Base-by-base conservation (phyloP, 495 filamentous ascomycete species). In the Endocarpon pusillum region DNA sequence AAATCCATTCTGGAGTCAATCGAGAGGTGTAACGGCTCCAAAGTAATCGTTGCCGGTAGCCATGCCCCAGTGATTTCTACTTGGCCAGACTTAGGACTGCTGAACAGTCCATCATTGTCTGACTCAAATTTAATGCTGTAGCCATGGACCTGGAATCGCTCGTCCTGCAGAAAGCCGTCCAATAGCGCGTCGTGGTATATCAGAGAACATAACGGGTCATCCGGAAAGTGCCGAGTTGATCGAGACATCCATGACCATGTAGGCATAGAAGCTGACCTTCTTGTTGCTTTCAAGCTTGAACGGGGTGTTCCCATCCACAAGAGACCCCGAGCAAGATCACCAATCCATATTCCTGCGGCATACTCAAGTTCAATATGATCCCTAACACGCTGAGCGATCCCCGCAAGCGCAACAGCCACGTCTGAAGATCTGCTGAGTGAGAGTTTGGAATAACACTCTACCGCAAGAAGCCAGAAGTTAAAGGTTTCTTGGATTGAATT, bases 161-260 rank as follows among this genome's bases (percentile, higher is more conserved):
- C 5, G 12, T 31, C 28, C 19, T 31, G 28, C 4, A 31, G 5
- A 14, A 31, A 31, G 28, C 28, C 28, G 28, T 25, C 8, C 8
- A 12, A 25, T 8, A 25, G 23, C 8, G 12, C 23, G 23, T 8
- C 12, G 23, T 25, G 12, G 23, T 25, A 25, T 8, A 12, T 8
- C 23, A 25, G 12, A 12, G 23, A 25, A 12, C 8, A 25, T 8
- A 25, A 8, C 8, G 8, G 8, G 12, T 12, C 8, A 25, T 12
- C 23, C 8, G 23, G 23, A 25, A 12, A 25, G 8, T 8, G 23
- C 8, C 12, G 23, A 25, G 23, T 25, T 25, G 23, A 25, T 8
- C 12, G 12, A 12, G 23, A 25, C 28, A 31, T 31, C 28, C 28
- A 31, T 31, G 28, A 31, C 28, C 28, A 31, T 31, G 28, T 6